Evolutionary conservation across 495 filamentous ascomycete genomes (phyloP).

Genomic region (Thozetella sp.): DNA sequence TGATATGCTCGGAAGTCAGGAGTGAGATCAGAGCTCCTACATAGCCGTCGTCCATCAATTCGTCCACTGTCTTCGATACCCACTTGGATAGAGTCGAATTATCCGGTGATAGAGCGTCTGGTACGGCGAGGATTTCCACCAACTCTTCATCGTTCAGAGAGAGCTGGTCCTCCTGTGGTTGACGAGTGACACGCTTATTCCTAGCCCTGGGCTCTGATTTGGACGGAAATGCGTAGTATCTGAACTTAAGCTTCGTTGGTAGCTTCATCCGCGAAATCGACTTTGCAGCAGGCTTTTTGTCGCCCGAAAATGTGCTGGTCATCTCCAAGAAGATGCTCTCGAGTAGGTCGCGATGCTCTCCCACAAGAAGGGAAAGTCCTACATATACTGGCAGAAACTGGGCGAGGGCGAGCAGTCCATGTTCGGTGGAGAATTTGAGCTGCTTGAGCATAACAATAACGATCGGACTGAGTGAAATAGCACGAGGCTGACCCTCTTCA

Average conservation of each 20-base stretch:
- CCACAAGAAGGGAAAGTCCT: constrained; percentile 30
- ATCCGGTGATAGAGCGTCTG: constrained; percentile 45
- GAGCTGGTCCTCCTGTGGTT: neutral
- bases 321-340: constrained; percentile 29
- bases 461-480: constrained; percentile 45
- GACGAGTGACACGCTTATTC: neutral
- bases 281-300: constrained; percentile 9
- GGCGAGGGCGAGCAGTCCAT: constrained; percentile 40
- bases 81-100: constrained; percentile 65
- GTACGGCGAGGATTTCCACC: constrained; percentile 31
- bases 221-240: constrained; percentile 13
- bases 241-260: constrained; percentile 8
- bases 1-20: constrained; percentile 70
- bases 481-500: constrained; percentile 7
- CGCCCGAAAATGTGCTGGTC: constrained; percentile 10
- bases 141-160: constrained; percentile 18
- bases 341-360: constrained; percentile 42
- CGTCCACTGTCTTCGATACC: constrained; percentile 72
- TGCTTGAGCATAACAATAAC: constrained; percentile 72
- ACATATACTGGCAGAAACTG: constrained; percentile 57
- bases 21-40: constrained; percentile 69
- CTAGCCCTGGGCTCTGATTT: neutral
- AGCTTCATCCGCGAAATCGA: constrained; percentile 15
- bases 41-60: constrained; percentile 73
- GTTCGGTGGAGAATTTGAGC: constrained; percentile 58